A percentile compares a stretch with the other conserved stretches of the same genome.
Evolutionary conservation across 2,329 filamentous ascomycete species (phyloP).

Genomic region (Venturia carpophila): DNA sequence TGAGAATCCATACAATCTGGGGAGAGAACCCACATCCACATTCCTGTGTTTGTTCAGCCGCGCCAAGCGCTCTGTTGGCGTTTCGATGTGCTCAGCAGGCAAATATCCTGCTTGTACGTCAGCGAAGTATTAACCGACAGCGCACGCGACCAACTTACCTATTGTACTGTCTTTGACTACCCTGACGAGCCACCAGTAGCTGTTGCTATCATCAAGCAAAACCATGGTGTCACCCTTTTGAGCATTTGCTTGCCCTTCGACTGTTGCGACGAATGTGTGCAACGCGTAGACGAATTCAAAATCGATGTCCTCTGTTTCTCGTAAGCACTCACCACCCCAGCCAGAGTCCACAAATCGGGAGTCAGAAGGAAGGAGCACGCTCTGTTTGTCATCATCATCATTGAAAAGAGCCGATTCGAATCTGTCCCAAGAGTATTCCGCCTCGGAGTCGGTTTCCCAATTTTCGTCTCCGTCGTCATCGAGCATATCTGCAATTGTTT

Average conservation of each 20-base stretch:
- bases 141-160: constrained; percentile 39
- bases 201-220: constrained; percentile 94
- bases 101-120: constrained; percentile 61
- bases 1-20: not conserved
- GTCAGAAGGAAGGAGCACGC: constrained; percentile 47
- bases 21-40: constrained; percentile 65
- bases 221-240: constrained; percentile 99
- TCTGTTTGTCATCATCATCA: constrained; percentile 49
- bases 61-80: constrained; percentile 86
- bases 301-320: constrained; percentile 93
- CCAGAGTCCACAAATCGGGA: constrained; percentile 60
- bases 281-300: constrained; percentile 99
- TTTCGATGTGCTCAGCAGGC: constrained; percentile 96
- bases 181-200: constrained; percentile 98
- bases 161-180: constrained; percentile 98
- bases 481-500: not conserved
- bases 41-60: constrained; percentile 96
- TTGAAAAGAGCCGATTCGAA: constrained; percentile 9
- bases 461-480: constrained; percentile 18
- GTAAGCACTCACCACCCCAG: constrained; percentile 80
- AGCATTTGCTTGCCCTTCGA: constrained; percentile 96
- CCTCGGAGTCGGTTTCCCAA: constrained; percentile 25
- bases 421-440: constrained; percentile 29
- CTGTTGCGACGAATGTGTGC: constrained; percentile 94
- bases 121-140: not conserved